Evolutionary conservation across 805 yeast species (phyloP).

Genomic region (Starmerella stellata): DNA sequence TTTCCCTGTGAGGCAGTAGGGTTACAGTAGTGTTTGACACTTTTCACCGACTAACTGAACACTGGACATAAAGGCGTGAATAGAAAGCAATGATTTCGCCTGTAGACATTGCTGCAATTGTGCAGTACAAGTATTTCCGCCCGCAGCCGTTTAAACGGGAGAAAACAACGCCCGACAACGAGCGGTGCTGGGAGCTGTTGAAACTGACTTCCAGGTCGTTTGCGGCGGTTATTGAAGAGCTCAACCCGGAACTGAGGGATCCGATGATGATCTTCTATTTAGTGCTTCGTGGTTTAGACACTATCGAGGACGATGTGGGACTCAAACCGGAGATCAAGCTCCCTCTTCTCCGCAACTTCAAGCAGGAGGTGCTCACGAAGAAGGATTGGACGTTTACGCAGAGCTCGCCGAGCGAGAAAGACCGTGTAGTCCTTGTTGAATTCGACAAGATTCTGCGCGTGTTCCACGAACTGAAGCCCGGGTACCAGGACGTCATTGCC

Average conservation of each 20-base stretch:
- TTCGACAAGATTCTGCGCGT: constrained; percentile 54
- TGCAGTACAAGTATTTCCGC: constrained; percentile 1
- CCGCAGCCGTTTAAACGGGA: constrained; percentile 7
- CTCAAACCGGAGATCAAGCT: constrained; percentile 52
- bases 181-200: constrained; percentile 51
- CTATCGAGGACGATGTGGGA: constrained; percentile 92
- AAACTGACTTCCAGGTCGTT: constrained; percentile 70
- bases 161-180: constrained; percentile 23
- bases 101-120: not conserved
- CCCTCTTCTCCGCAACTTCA: constrained; percentile 51
- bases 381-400: constrained; percentile 72
- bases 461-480: constrained; percentile 53
- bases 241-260: constrained; percentile 73
- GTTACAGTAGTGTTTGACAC: no score
- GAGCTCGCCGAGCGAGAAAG: constrained; percentile 54
- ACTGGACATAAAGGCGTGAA: no score
- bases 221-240: constrained; percentile 79
- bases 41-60: no score
- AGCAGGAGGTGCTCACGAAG: constrained; percentile 37
- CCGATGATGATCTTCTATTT: constrained; percentile 69
- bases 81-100: not conserved
- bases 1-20: no score
- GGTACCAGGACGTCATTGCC: constrained; percentile 58
- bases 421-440: constrained; percentile 61
- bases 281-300: constrained; percentile 76